Evolutionary conservation across 306 rosid species (phyloP).

Genomic region (Vicia villosa): DNA sequence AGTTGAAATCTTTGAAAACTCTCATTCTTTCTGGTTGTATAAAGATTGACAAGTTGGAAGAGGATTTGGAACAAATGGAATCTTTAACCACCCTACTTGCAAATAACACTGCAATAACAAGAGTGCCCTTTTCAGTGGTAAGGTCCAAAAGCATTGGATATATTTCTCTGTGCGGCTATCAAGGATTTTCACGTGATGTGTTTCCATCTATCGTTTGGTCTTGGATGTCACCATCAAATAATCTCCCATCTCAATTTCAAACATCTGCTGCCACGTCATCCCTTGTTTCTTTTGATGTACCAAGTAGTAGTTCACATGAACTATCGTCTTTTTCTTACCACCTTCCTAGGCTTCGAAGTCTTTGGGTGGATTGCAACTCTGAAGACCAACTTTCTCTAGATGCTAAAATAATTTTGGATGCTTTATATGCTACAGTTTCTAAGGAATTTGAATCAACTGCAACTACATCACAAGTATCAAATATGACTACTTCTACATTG

Average conservation of each 20-base stretch:
- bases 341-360: not conserved
- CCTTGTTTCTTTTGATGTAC: not conserved
- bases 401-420: not conserved
- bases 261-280: not conserved
- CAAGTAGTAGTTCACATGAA: not conserved
- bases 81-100: conserved; percentile 34
- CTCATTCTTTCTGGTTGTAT: conserved; percentile 40
- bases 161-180: conserved; percentile 43
- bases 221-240: conserved; percentile 38
- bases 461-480: conserved; percentile 14
- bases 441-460: conserved; percentile 5
- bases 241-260: not conserved
- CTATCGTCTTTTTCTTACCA: not conserved
- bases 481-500: not conserved
- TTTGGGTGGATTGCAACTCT: conserved; percentile 2
- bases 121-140: conserved; percentile 32
- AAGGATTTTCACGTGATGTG: conserved; percentile 29
- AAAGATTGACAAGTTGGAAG: conserved; percentile 38
- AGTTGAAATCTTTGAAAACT: conserved; percentile 30
- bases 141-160: conserved; percentile 27
- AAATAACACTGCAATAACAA: conserved; percentile 41
- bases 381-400: not conserved
- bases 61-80: conserved; percentile 36
- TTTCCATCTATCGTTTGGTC: conserved; percentile 38
- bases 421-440: not conserved